A percentile compares a stretch with the other conserved stretches of the same genome.
These are phyloP conservation scores for Diphasiastrum complanatum DNA, from an alignment of 83 land plant genomes.

Conservation along the genomic window DNA sequence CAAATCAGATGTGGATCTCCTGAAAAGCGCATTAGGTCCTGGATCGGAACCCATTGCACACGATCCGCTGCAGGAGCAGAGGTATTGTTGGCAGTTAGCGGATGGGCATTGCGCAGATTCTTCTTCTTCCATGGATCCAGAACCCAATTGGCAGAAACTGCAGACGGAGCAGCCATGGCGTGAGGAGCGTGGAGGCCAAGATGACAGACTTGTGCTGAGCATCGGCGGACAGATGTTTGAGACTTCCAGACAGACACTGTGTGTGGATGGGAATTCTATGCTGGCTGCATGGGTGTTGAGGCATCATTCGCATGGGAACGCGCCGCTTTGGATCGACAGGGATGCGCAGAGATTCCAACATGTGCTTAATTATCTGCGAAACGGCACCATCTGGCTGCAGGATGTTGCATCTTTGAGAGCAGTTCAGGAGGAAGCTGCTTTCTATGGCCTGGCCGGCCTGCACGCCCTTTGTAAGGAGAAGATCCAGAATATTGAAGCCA, in stretches of 20 bases:
- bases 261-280: slow-evolving; percentile 27
- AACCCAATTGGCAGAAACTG: too few relatives aligned
- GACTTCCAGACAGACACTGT: slow-evolving; percentile 27
- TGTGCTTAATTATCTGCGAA: slow-evolving; percentile 34
- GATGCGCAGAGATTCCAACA: slow-evolving; percentile 27
- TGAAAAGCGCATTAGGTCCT: too few relatives aligned
- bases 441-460: slow-evolving; percentile 21
- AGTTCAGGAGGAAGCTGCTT: slow-evolving; percentile 33
- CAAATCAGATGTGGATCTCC: too few relatives aligned
- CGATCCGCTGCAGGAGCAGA: too few relatives aligned
- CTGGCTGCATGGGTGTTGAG: slow-evolving; percentile 28
- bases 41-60: too few relatives aligned
- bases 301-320: background rate
- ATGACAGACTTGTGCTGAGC: slow-evolving; percentile 20
- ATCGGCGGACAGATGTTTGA: slow-evolving; percentile 25
- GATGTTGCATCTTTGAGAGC: slow-evolving; percentile 23
- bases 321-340: slow-evolving; percentile 24
- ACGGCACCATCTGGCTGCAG: slow-evolving; percentile 37
- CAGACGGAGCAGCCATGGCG: too few relatives aligned
- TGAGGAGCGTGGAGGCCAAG: too few relatives aligned
- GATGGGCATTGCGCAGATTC: too few relatives aligned
- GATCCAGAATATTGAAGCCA: slow-evolving; percentile 24
- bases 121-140: too few relatives aligned
- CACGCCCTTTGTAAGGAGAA: slow-evolving; percentile 27
- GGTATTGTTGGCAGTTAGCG: too few relatives aligned